Base-by-base conservation (phyloP, 106 monocot genomes). In the Platanthera zijinensis region DNA sequence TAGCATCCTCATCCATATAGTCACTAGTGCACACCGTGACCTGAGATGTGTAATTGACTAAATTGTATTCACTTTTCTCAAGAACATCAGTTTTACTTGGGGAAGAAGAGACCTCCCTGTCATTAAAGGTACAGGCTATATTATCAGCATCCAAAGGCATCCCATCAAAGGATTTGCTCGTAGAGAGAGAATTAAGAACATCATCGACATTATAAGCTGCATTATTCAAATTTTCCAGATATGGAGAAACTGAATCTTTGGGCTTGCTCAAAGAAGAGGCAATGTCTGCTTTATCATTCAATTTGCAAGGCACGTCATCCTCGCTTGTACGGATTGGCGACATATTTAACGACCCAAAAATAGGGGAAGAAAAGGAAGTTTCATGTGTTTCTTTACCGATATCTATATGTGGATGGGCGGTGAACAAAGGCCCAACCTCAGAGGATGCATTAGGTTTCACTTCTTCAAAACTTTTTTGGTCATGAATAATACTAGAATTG, bases 61-160 rank as follows among this genome's bases (percentile, higher is more conserved):
- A 47, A 49, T 69, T 73, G 77, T 47, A 74, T n/a, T 72, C 61
- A 53, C 21, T 80, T 72, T 18, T 72, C 64, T 80, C 46, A 18
- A 0, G 48, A 54, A 11, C 69, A 12, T 68, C 68, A 83, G 56
- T 21, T 61, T 67, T 51, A 18, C n/a, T 68, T 48, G 28, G 74
- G 32, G 74, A 74, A 19, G 32, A 63, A 62, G 52, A 52, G 14
- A 30, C 30, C 66, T 18, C 52, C 3, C 48, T 70, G 28, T 52
- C 66, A 21, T 80, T 61, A 45, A 49, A 18, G 62, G 73, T 46
- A 69, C 50, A 51, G 69, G 50, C 61, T 71, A 73, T 74, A 78
- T 75, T 61, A 45, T 18, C 71, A 71, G 25, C 73, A 45, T 53
- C 51, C 30, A 14, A 21, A 80, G 22, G n/a, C 5, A 30, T 10